phyloP scores from a whole-genome alignment of 164 flowering plant species.

The Aristolochia contorta region DNA sequence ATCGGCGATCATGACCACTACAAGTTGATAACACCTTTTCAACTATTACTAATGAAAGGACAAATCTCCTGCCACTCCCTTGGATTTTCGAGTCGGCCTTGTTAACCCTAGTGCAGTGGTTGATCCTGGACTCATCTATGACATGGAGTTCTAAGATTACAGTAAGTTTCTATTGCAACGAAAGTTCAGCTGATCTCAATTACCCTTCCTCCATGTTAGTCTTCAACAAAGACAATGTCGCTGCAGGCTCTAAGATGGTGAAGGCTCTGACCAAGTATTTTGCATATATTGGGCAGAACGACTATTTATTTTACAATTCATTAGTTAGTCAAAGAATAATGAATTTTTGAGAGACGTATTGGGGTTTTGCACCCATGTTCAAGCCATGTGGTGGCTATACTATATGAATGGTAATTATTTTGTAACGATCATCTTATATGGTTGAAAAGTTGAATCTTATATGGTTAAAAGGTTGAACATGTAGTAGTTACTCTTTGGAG shows the following conservation, averaged over 20 bases:
- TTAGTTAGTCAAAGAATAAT: too few relatives aligned
- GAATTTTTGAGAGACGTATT: too few relatives aligned
- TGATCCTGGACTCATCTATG: slow-evolving; percentile 38
- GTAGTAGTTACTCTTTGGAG: too few relatives aligned
- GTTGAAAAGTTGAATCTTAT: too few relatives aligned
- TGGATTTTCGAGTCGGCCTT: slow-evolving; percentile 33
- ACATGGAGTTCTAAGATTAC: slow-evolving; percentile 23
- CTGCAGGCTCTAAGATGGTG: slow-evolving; percentile 8
- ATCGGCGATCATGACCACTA: slow-evolving; percentile 31
- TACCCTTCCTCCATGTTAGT: slow-evolving; percentile 19
- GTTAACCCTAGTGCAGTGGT: slow-evolving; percentile 30
- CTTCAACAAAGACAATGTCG: slow-evolving; percentile 13
- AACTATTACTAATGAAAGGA: slow-evolving; percentile 7
- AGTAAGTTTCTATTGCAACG: slow-evolving; percentile 20
- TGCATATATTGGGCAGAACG: too few relatives aligned
- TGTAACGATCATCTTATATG: too few relatives aligned
- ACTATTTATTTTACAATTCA: too few relatives aligned
- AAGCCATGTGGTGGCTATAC: too few relatives aligned
- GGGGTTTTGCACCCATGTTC: too few relatives aligned
- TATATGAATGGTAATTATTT: too few relatives aligned
- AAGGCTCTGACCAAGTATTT: too few relatives aligned
- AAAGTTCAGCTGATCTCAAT: neutral
- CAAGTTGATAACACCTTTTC: slow-evolving; percentile 13
- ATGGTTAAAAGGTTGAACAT: too few relatives aligned
- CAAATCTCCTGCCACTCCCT: slow-evolving; percentile 15